These are phyloP conservation scores for Parathielavia hyrcaniae DNA, from an alignment of 495 filamentous ascomycete species.

Conservation along the genomic window DNA sequence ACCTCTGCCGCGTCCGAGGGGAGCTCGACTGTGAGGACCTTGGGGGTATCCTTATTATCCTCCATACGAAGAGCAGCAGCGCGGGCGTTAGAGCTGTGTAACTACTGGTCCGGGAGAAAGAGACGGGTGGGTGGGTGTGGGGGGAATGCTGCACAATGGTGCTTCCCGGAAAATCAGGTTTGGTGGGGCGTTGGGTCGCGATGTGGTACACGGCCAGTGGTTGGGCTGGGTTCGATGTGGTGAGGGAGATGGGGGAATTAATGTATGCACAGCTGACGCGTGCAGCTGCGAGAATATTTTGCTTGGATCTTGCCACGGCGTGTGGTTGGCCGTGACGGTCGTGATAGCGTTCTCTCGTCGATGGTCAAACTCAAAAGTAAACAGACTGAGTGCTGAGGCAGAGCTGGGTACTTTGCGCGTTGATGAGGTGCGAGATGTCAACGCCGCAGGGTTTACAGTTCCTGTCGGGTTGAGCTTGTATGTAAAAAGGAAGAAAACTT, in stretches of 20 bases:
- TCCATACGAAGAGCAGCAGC: conserved; percentile 32
- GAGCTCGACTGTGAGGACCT: conserved; percentile 36
- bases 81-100: not conserved
- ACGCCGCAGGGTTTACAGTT: not conserved
- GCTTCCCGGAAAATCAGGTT: conserved; percentile 13
- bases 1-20: conserved; percentile 34
- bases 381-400: conserved; percentile 14
- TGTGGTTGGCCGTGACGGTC: conserved; percentile 22
- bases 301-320: conserved; percentile 15
- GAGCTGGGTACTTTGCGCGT: conserved; percentile 7
- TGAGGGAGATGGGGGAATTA: conserved; percentile 9
- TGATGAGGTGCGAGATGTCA: not conserved
- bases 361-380: conserved; percentile 10
- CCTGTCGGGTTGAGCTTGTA: not conserved
- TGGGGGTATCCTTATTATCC: conserved; percentile 39
- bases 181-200: conserved; percentile 29
- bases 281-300: conserved; percentile 6
- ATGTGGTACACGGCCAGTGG: conserved; percentile 14
- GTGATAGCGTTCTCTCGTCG: not conserved
- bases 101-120: not conserved
- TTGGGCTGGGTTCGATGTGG: conserved; percentile 13
- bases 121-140: conserved; percentile 11
- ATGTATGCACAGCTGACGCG: conserved; percentile 19
- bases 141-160: conserved; percentile 28
- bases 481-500: conserved; percentile 11